phyloP scores from a whole-genome alignment of 2,329 filamentous ascomycete species.

The Venturia pyrina region DNA sequence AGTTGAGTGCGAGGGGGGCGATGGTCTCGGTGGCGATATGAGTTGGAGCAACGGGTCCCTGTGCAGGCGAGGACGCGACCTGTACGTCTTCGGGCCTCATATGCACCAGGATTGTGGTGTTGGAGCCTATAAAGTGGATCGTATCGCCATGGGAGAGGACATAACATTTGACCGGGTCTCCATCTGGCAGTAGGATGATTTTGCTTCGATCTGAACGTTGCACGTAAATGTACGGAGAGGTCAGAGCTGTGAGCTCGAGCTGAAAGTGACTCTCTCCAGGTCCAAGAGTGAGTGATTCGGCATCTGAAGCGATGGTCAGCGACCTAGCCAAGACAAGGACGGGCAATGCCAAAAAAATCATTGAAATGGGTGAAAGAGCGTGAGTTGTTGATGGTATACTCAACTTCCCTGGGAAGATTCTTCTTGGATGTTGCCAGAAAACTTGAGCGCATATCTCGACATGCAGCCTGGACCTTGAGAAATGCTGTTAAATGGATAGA shows the following conservation, averaged over 20 bases:
- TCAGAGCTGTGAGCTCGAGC: background rate
- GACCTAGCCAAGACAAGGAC: background rate
- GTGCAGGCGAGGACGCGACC: background rate
- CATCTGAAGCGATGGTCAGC: background rate
- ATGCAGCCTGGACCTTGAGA: background rate
- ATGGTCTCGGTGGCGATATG: too few species aligned
- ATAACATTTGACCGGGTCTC: background rate
- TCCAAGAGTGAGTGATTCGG: background rate
- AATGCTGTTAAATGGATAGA: too few species aligned
- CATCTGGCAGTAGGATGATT: background rate
- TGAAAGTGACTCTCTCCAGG: background rate
- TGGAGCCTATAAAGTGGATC: background rate
- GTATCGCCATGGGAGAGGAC: background rate
- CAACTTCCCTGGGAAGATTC: background rate
- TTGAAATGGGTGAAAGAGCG: background rate
- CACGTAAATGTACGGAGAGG: background rate
- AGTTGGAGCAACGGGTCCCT: background rate
- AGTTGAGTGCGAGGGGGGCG: background rate
- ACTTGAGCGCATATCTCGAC: background rate
- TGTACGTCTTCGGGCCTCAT: background rate
- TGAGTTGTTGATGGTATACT: background rate
- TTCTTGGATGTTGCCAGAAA: background rate
- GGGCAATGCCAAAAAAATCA: too few species aligned
- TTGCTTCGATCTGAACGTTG: background rate
- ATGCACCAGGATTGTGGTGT: background rate